phyloP scores from a whole-genome alignment of 1,139 yeast genomes.

The Lodderomyces elongisporus region DNA sequence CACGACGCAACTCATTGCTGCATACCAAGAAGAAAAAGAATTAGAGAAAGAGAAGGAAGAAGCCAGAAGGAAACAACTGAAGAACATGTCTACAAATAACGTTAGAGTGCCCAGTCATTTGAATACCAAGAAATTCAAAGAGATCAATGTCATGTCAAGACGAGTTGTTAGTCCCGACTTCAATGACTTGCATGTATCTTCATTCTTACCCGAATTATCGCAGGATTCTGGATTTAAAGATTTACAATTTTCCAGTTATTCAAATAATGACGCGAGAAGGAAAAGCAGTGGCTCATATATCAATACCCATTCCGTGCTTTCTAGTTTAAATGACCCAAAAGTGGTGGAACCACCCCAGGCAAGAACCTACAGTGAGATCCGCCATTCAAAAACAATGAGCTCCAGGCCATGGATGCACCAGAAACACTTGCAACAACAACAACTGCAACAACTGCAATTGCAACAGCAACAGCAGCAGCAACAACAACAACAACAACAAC shows the following conservation, averaged over 20 bases:
- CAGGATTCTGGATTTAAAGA: constrained; percentile 45
- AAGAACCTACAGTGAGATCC: constrained; percentile 6
- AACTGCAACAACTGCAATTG: constrained; percentile 2
- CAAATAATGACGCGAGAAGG: constrained; percentile 9
- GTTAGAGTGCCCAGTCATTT: constrained; percentile 20
- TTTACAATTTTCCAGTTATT: constrained; percentile 24
- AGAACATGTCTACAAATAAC: constrained; percentile 6
- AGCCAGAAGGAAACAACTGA: no score
- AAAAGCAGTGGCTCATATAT: constrained; percentile 5
- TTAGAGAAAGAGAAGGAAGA: constrained; percentile 1
- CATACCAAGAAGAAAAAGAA: constrained; percentile 4
- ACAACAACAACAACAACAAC: constrained; percentile 5
- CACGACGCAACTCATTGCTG: constrained; percentile 9
- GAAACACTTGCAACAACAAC: constrained; percentile 4
- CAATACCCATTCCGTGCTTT: constrained; percentile 26
- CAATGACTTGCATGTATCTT: constrained; percentile 36
- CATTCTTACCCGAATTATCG: constrained; percentile 42
- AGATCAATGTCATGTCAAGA: constrained; percentile 41
- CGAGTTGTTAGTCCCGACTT: constrained; percentile 36
- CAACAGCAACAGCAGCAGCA: constrained; percentile 4
- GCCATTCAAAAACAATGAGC: constrained; percentile 3
- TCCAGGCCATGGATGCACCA: constrained; percentile 2
- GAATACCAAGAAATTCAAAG: constrained; percentile 33
- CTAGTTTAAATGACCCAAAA: constrained; percentile 19
- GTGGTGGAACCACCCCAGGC: constrained; percentile 22